Evolutionary conservation across 2,329 filamentous ascomycete species (phyloP).

Genomic region (Arthrobotrys sinensis): DNA sequence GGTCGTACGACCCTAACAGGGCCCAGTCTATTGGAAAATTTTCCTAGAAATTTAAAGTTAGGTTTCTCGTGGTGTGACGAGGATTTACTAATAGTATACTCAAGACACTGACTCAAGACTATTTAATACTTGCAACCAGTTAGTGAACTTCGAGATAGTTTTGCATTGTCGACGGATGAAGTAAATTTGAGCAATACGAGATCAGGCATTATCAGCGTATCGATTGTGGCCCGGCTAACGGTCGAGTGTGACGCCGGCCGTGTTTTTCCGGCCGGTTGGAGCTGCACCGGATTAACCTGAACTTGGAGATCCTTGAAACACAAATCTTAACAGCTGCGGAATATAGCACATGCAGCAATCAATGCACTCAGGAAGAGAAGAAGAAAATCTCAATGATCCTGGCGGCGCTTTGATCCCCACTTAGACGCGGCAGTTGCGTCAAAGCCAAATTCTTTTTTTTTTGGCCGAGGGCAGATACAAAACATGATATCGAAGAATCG

Average conservation of each 20-base stretch:
- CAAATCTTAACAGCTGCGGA: conserved; percentile 33
- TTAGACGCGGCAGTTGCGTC: conserved; percentile 53
- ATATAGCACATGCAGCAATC: conserved; percentile 16
- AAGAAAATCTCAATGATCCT: conserved; percentile 21
- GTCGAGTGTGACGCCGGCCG: conserved; percentile 23
- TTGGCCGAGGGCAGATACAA: neutral
- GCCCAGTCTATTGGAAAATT: neutral
- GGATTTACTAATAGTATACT: no score
- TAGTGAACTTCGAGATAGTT: no score
- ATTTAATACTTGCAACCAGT: no score
- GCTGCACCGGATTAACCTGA: conserved; percentile 46
- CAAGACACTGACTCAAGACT: no score
- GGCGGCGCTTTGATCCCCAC: conserved; percentile 53
- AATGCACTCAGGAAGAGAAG: neutral
- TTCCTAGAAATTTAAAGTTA: neutral
- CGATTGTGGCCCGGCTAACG: conserved; percentile 18
- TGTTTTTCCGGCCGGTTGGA: conserved; percentile 32
- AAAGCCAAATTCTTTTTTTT: conserved; percentile 30
- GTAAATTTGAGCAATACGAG: no score
- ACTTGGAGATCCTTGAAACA: conserved; percentile 36
- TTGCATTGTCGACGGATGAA: no score
- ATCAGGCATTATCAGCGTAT: conserved; percentile 26
- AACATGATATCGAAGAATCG: neutral
- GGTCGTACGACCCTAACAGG: conserved; percentile 36
- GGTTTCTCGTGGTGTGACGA: no score